Conservation (phyloP, 106 monocot genomes). For the Dioscorea alata region DNA sequence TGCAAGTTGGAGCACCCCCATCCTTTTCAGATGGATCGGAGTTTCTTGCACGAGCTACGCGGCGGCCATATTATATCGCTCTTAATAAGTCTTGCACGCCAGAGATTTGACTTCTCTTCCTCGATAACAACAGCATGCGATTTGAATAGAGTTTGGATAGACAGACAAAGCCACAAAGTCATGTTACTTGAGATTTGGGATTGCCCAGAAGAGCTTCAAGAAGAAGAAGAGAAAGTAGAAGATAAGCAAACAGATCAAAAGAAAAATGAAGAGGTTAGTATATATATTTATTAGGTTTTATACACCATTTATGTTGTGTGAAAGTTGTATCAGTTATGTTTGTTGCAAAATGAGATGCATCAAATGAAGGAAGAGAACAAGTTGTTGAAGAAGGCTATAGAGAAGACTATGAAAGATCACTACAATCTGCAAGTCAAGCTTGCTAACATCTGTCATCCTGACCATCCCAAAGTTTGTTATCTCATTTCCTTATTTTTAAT, state of each 20-base stretch:
- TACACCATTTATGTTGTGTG: neutral
- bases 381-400: conserved; percentile 26
- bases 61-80: neutral
- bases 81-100: conserved; percentile 21
- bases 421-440: conserved; percentile 53
- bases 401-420: conserved; percentile 53
- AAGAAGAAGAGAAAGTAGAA: conserved; percentile 4
- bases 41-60: neutral
- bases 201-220: neutral
- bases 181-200: conserved; percentile 40
- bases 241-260: conserved; percentile 3
- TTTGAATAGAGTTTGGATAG: conserved; percentile 7
- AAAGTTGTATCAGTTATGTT: conserved; percentile 22
- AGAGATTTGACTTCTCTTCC: conserved; percentile 43
- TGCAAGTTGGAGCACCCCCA: no score
- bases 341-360: conserved; percentile 41
- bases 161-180: neutral
- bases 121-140: conserved; percentile 13
- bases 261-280: neutral
- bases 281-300: neutral
- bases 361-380: conserved; percentile 68
- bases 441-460: conserved; percentile 18
- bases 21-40: neutral
- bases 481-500: neutral
- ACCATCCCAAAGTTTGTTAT: conserved; percentile 9